Percentiles rank a stretch among this genome's conserved stretches.
phyloP scores from a whole-genome alignment of 140 eudicot species.

The Erigeron philadelphicus region DNA sequence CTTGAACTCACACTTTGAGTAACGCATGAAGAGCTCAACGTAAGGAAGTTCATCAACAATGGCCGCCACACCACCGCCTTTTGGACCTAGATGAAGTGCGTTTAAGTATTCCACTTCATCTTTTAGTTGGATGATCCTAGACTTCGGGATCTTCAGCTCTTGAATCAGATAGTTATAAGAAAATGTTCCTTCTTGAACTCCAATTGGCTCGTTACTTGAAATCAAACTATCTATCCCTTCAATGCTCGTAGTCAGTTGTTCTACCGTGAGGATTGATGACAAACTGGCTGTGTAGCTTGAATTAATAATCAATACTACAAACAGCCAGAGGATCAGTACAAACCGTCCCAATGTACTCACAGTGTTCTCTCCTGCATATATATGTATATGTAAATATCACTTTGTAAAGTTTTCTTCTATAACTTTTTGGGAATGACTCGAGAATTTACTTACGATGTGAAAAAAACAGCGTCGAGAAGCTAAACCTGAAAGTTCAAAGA shows the following conservation, averaged over 20 bases:
- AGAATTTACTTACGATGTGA: constrained; percentile 27
- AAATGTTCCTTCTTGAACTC: constrained; percentile 37
- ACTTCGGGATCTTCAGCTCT: constrained; percentile 31
- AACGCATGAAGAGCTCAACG: constrained; percentile 30
- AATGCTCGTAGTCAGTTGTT: constrained; percentile 29
- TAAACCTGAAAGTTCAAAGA: constrained; percentile 25
- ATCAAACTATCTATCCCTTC: constrained; percentile 38
- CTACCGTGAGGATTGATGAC: constrained; percentile 49
- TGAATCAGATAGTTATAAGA: constrained; percentile 23
- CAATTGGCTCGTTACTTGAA: constrained; percentile 33
- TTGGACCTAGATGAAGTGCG: constrained; percentile 35
- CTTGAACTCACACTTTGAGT: constrained; percentile 24
- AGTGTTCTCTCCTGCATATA: constrained; percentile 27
- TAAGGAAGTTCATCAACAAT: constrained; percentile 45
- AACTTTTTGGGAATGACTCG: not conserved
- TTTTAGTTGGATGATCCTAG: constrained; percentile 28
- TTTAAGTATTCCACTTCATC: constrained; percentile 22
- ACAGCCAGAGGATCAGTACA: constrained; percentile 35
- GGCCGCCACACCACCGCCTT: constrained; percentile 37
- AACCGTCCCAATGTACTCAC: constrained; percentile 33
- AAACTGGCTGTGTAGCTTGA: constrained; percentile 45
- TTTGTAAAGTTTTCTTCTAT: not conserved
- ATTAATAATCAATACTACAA: constrained; percentile 40
- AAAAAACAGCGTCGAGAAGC: constrained; percentile 33
- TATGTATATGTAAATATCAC: not conserved